These are phyloP conservation scores for Plantago rigida DNA, from an alignment of 305 asterid species.

Conservation along the genomic window DNA sequence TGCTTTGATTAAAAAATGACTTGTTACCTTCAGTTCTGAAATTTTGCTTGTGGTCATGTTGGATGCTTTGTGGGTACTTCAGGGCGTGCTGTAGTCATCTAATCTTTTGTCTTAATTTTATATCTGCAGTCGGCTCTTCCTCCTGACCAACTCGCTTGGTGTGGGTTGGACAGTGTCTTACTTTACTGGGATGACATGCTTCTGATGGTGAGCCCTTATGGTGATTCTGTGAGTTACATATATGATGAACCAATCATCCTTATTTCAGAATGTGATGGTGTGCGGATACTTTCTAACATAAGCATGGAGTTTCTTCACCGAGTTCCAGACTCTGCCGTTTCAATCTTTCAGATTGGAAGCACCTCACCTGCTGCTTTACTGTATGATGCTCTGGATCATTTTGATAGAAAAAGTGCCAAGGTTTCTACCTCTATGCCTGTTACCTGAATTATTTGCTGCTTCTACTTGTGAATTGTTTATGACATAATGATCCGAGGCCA, in stretches of 20 bases:
- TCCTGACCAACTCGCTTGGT: constrained; percentile 94
- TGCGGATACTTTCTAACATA: constrained; percentile 68
- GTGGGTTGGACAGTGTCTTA: constrained; percentile 87
- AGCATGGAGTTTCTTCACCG: constrained; percentile 87
- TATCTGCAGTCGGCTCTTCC: constrained; percentile 72
- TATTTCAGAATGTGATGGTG: constrained; percentile 92
- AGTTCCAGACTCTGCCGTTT: constrained; percentile 91
- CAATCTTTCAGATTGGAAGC: constrained; percentile 91
- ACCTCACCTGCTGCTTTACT: constrained; percentile 85
- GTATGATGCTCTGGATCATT: constrained; percentile 92
- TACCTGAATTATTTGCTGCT: constrained; percentile 5
- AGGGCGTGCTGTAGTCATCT: constrained; percentile 17
- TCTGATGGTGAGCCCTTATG: constrained; percentile 89
- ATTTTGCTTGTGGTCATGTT: constrained; percentile 5
- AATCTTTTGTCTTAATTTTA: constrained; percentile 20
- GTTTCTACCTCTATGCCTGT: constrained; percentile 32
- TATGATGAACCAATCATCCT: constrained; percentile 80
- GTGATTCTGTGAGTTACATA: constrained; percentile 77
- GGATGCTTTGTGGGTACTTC: constrained; percentile 14
- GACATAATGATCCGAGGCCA: background rate
- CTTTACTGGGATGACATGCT: constrained; percentile 94
- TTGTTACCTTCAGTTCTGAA: background rate
- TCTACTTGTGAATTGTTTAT: background rate
- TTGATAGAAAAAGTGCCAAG: constrained; percentile 89
- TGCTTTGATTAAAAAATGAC: background rate